A percentile compares a stretch with the other conserved stretches of the same genome.
phyloP scores from a whole-genome alignment of 108 stramenopile genomes.

The Conticribra weissflogii region DNA sequence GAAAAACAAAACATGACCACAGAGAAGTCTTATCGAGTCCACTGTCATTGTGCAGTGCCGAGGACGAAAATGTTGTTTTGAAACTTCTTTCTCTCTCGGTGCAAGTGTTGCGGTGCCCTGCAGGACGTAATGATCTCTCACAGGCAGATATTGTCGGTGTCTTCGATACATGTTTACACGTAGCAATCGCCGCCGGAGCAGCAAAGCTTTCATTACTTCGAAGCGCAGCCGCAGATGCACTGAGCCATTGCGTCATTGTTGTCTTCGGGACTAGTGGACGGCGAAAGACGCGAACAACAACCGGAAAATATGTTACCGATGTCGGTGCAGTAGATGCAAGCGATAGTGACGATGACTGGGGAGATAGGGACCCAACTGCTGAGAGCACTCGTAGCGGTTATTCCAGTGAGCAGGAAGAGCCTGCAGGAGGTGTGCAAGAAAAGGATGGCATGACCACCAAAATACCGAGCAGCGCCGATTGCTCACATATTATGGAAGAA shows the following conservation, averaged over 20 bases:
- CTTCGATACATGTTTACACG: constrained; percentile 77
- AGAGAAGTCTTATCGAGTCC: not conserved
- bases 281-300: not conserved
- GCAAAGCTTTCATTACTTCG: constrained; percentile 68
- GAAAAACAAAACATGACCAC: not conserved
- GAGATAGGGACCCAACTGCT: constrained; percentile 38
- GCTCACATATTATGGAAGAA: constrained; percentile 28
- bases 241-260: constrained; percentile 76
- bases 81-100: constrained; percentile 76
- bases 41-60: constrained; percentile 1
- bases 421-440: not conserved
- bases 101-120: constrained; percentile 69
- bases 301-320: not conserved
- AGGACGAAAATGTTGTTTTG: constrained; percentile 79
- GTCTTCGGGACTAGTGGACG: constrained; percentile 61
- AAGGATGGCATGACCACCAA: not conserved
- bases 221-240: constrained; percentile 77
- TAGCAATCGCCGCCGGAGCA: constrained; percentile 52
- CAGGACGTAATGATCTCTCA: constrained; percentile 26
- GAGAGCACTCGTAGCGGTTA: constrained; percentile 2
- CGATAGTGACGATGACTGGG: constrained; percentile 51
- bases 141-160: constrained; percentile 61
- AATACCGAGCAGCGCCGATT: not conserved
- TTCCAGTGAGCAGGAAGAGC: not conserved
- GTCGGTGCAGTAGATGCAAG: constrained; percentile 11